These are phyloP conservation scores for Fusarium floridanum DNA, from an alignment of 2,329 filamentous ascomycete species.

Conservation along the genomic window DNA sequence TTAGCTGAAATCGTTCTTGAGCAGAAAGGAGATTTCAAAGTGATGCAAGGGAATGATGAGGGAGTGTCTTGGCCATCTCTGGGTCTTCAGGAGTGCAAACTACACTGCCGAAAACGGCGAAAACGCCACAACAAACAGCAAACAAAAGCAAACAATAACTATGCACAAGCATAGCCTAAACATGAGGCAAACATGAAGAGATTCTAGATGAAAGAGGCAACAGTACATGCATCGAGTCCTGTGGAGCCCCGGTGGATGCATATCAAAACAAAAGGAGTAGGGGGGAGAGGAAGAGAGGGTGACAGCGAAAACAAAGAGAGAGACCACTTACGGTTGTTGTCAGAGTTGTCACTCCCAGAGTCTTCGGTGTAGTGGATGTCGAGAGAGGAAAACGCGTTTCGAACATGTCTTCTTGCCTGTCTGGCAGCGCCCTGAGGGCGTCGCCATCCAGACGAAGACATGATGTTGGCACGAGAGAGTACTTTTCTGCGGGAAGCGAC, in stretches of 20 bases:
- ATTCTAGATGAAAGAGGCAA: neutral
- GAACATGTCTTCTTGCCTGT: constrained; percentile 2
- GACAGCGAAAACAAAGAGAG: neutral
- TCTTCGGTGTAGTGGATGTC: constrained; percentile 1
- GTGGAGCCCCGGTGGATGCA: neutral
- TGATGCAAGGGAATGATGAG: neutral
- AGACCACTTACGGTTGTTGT: constrained; percentile 15
- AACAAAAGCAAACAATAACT: neutral
- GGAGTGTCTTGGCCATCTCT: neutral
- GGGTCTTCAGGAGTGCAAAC: neutral
- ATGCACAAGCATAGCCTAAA: neutral
- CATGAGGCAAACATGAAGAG: neutral
- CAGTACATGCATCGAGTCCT: neutral
- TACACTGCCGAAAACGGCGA: neutral
- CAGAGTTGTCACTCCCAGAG: constrained; percentile 6
- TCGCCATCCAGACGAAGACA: constrained; percentile 21
- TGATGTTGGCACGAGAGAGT: neutral
- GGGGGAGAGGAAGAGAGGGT: neutral
- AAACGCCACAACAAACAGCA: neutral
- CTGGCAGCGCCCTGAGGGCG: constrained; percentile 12
- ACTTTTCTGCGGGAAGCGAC: neutral
- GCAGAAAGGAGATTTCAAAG: neutral
- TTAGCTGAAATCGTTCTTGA: constrained; percentile 1
- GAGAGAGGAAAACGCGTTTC: constrained; percentile 22
- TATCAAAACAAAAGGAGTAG: neutral